Base-by-base conservation (phyloP, 2,329 filamentous ascomycete species). In the Coleophoma cylindrospora region DNA sequence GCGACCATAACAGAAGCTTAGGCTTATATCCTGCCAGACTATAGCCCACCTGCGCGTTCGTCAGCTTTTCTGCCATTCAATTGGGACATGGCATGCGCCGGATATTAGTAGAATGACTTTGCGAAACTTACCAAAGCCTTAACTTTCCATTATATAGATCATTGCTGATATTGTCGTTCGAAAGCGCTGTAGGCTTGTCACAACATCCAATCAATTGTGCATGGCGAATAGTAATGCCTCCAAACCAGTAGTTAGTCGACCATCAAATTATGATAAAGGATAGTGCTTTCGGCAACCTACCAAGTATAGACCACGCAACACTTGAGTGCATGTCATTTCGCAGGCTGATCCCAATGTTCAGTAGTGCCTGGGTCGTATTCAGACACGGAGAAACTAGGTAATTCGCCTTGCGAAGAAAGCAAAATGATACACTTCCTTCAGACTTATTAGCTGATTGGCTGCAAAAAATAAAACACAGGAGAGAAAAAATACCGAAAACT, bases 271-370 rank as follows among this genome's bases (percentile, higher is more conserved):
- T 40, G 37, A 14, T 14, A 10, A 13, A n/a, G 27, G 32, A 21
- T 17, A 22, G 45, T 21, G 15, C n/a, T 40, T 19, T 40, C 14
- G n/a, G 3, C 37, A 11, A 34, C 34, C 27, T 49, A 36, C 47
- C 47, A 14, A 49, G 40, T 15, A 49, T 11, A 21, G 38, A 41
- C 47, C 47, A 49, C 7, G 47, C 40, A 21, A 34, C 38, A 44
- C 40, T 40, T 17, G 47, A 40, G 14, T 49, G 36, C n/a, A 41
- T 33, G 19, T 49, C 32, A 43, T 49, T 49, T 43, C 40, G 38
- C 15, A 49, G 17, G 40, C 40, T 43, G 27, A 19, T 43, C 22
- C 47, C 47, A 12, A 49, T 33, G 14, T 34, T 21, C 27, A 49
- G n/a, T 14, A 49, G 27, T 43, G 38, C 32, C 33, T 49, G 37